Base-by-base conservation (phyloP, 148 eudicot species). In the Vaccinium vitisidaea region DNA sequence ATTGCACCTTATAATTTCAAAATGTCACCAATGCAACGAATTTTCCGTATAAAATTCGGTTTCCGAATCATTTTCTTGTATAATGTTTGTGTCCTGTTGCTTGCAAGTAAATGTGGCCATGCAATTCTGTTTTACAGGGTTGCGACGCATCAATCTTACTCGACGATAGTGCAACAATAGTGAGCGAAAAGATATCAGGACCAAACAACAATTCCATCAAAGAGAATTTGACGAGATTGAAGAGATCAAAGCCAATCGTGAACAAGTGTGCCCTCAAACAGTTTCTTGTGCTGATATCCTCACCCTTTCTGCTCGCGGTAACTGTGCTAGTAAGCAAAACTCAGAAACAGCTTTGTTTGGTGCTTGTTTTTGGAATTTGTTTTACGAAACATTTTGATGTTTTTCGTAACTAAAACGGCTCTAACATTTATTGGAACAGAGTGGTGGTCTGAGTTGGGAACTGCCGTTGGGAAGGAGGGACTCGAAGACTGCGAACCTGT, bases 281-380 rank as follows among this genome's bases (percentile, higher is more conserved):
- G 98, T 96, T 67, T 95, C 99, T 67, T 96, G 99, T 88, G 97
- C 98, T 4, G 99, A 96, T 75, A 93, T 96, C 49, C 84, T 96
- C 5, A 94, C 98, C 84, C 89, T 96, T 50, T 93, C 98, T 63
- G 99, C 99, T 82, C 94, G 96, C 27, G 97, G 90, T 82, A 55
- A 88, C 87, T 49, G 89, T 96, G 23, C 88, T 95, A 82, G 99
- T 94, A 89, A 91, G 90, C 84, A 18, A 76, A 18, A 76, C 46
- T 52, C 48, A 12, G 6, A 32, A 32, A 36, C 21, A 3, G 32
- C 30, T 18, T 18, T 27, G 36, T 23, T 65, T 65, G 32, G 32
- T 30, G 32, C 1, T 30, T 30, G 32, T 30, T 30, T 30, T 59
- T 2, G 9, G 6, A n/a, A 61, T 21, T 61, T 21, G 25, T 61